These are phyloP conservation scores for Meripilus lineatus DNA, from an alignment of 1,284 basidiomycete species.

Conservation along the genomic window DNA sequence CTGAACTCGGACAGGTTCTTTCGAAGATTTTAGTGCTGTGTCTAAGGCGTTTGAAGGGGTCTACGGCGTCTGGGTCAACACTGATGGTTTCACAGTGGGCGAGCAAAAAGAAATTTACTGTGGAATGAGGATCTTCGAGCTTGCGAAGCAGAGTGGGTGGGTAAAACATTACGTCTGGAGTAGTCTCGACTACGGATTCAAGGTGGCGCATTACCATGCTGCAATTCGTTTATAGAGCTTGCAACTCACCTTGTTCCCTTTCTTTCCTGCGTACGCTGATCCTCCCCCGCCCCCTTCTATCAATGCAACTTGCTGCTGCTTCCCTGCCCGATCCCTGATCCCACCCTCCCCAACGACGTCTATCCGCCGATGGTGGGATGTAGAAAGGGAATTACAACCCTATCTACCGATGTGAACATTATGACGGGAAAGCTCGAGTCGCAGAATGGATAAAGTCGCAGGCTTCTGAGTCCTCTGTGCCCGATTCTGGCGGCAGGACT, in stretches of 20 bases:
- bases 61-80: slow-evolving; percentile 43
- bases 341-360: slow-evolving; percentile 14
- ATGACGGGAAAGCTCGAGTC: slow-evolving; percentile 39
- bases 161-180: slow-evolving; percentile 41
- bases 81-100: slow-evolving; percentile 42
- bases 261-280: neutral
- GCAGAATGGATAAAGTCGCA: slow-evolving; percentile 39
- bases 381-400: slow-evolving; percentile 22
- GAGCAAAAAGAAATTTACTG: slow-evolving; percentile 38
- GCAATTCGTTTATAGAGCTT: neutral
- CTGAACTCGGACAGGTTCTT: slow-evolving; percentile 9
- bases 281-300: too few relatives aligned
- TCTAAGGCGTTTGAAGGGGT: slow-evolving; percentile 33
- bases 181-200: slow-evolving; percentile 37
- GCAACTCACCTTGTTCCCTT: neutral
- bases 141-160: slow-evolving; percentile 31
- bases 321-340: too few relatives aligned
- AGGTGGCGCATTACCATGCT: too few relatives aligned
- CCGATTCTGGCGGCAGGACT: slow-evolving; percentile 26
- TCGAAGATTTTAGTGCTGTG: slow-evolving; percentile 26
- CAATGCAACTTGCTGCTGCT: too few relatives aligned
- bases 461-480: slow-evolving; percentile 36
- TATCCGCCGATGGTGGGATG: neutral
- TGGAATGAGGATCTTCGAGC: slow-evolving; percentile 41
- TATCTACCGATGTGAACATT: slow-evolving; percentile 32